A percentile compares a stretch with the other conserved stretches of the same genome.
These are phyloP conservation scores for Afroboletus lepidellus DNA, from an alignment of 1,284 basidiomycete genomes.

Conservation along the genomic window DNA sequence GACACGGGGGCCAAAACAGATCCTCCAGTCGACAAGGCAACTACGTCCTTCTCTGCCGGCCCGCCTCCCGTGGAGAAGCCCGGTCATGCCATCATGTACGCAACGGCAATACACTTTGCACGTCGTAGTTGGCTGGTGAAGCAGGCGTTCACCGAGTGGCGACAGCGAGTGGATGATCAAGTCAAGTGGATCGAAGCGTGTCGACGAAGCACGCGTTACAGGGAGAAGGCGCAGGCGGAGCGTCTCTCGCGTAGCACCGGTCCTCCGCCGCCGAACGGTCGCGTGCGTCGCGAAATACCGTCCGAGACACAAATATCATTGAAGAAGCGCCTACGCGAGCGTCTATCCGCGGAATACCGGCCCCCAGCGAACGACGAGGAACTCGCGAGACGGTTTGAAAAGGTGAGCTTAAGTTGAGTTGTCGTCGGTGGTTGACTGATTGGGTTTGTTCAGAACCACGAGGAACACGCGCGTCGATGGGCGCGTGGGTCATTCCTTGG, in stretches of 20 bases:
- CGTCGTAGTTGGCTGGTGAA: conserved; percentile 32
- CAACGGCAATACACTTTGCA: conserved; percentile 41
- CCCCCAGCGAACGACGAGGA: conserved; percentile 61
- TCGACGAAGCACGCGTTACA: conserved; percentile 56
- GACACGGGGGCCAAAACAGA: conserved; percentile 11
- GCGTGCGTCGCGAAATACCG: neutral
- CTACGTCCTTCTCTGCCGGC: neutral
- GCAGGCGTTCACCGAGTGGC: conserved; percentile 37
- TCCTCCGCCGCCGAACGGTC: conserved; percentile 1
- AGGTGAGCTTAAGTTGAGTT: conserved; percentile 44
- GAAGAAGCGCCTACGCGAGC: conserved; percentile 47
- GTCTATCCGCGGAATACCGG: conserved; percentile 46
- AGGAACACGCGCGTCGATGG: conserved; percentile 68
- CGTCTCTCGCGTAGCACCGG: conserved; percentile 35
- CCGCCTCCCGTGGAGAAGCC: conserved; percentile 17
- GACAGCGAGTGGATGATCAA: conserved; percentile 39
- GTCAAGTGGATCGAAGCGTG: conserved; percentile 59
- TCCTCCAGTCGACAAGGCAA: conserved; percentile 1
- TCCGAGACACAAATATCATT: conserved; percentile 38
- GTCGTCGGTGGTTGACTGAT: conserved; percentile 7
- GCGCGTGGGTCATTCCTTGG: conserved; percentile 63
- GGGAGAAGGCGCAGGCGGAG: conserved; percentile 45
- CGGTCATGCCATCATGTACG: conserved; percentile 24
- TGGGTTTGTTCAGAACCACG: conserved; percentile 52
- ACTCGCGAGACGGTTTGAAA: conserved; percentile 60